Base-by-base conservation (phyloP, 805 yeast genomes). In the Candida piceae region DNA sequence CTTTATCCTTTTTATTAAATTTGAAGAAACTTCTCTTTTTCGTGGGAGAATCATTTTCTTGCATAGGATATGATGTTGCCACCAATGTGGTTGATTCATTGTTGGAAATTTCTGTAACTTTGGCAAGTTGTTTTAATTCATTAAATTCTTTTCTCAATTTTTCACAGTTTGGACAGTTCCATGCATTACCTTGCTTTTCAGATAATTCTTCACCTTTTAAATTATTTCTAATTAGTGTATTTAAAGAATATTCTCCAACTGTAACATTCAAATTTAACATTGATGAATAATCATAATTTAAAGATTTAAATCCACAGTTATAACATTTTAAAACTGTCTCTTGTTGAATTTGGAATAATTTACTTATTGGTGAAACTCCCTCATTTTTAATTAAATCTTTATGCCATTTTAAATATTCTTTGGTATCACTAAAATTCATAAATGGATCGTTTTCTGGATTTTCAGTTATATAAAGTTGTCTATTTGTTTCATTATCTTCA, bases 111-210 rank as follows among this genome's bases (percentile, higher is more conserved):
- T 29, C 32, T 10, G 29, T 29, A 16, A 9, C 25, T 5, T 19
- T 13, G 15, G 34, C 57, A 45, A 38, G 34, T 29, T 33, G 35
- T 46, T 28, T 39, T 45, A 23, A 33, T 39, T 39, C 48, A 39
- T 42, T 40, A 46, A 23, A 34, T 39, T 39, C 48, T 40, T 42
- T 55, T 48, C 39, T 21, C 32, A 45, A 30, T 41, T 70, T 61
- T 35, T 57, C 60, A 62, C 94, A 84, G 37, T 76, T 74, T 7
- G 93, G 89, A 63, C 94, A 84, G 45, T 80, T 74, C 94, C 94
- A 84, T 1, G 93, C 85, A 59, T 84, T 83, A 6, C 80, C 89
- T 18, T 86, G 40, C 22, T 52, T 82, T 7, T 69, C 67, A n/a
- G 68, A 64, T 35, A 84, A 58, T 4, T 78, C 66, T 55, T 84